Evolutionary conservation across 441 rosid genomes (phyloP).

Genomic region (Populus hybrid): DNA sequence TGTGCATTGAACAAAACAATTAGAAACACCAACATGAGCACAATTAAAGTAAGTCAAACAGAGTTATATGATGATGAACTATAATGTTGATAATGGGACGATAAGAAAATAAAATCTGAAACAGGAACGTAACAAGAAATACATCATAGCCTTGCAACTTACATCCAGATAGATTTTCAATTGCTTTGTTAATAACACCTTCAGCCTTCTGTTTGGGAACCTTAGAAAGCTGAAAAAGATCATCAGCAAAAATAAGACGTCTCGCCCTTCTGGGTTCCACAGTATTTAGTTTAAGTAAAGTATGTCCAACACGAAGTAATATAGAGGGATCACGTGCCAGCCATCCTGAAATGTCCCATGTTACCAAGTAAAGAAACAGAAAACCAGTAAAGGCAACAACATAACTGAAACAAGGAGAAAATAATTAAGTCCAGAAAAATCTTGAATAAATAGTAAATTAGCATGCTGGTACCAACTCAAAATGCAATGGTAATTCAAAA

Average conservation of each 20-base stretch:
- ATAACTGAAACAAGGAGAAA: slow-evolving; percentile 7
- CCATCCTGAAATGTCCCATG: slow-evolving; percentile 54
- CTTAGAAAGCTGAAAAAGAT: slow-evolving; percentile 80
- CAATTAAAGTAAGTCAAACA: background rate
- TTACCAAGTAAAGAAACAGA: background rate
- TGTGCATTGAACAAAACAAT: slow-evolving; percentile 40
- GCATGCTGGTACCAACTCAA: background rate
- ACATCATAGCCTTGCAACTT: slow-evolving; percentile 39
- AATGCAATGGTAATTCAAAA: background rate
- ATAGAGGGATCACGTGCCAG: slow-evolving; percentile 78
- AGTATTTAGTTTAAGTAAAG: slow-evolving; percentile 58
- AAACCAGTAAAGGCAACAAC: slow-evolving; percentile 16
- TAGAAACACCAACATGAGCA: slow-evolving; percentile 18
- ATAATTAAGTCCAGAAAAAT: slow-evolving; percentile 14
- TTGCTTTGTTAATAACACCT: slow-evolving; percentile 65
- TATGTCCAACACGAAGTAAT: slow-evolving; percentile 68
- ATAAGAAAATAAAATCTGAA: background rate
- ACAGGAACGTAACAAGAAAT: slow-evolving; percentile 4
- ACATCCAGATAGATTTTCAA: slow-evolving; percentile 84
- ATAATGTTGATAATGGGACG: background rate
- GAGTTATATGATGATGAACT: background rate
- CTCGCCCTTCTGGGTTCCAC: slow-evolving; percentile 60
- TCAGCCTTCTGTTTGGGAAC: slow-evolving; percentile 73
- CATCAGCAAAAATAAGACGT: slow-evolving; percentile 72
- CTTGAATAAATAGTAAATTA: slow-evolving; percentile 8